phyloP scores from a whole-genome alignment of 2,329 filamentous ascomycete genomes.

The Leptographium procerum region DNA sequence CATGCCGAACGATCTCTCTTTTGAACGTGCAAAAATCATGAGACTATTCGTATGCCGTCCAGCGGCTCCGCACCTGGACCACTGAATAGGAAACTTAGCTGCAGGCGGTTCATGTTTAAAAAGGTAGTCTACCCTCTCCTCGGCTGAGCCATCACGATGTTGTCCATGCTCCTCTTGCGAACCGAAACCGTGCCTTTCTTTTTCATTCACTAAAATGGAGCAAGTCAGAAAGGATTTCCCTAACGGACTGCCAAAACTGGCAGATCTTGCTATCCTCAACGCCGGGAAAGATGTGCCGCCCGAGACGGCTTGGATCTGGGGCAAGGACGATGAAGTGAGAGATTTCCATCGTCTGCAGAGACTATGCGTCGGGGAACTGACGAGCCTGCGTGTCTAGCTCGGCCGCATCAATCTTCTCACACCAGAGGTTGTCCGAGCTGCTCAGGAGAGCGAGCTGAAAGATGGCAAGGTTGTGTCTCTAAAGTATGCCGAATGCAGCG shows the following conservation, averaged over 20 bases:
- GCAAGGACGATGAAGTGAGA: slow-evolving; percentile 4
- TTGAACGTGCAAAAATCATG: no score
- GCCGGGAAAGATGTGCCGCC: slow-evolving; percentile 5
- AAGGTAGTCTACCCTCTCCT: no score
- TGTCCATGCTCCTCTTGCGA: not conserved
- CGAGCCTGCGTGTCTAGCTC: slow-evolving; percentile 12
- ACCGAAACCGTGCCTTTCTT: not conserved
- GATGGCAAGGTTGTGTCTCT: not conserved
- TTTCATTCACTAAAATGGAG: slow-evolving; percentile 6
- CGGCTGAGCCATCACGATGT: not conserved
- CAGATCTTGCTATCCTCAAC: slow-evolving; percentile 5
- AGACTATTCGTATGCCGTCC: no score
- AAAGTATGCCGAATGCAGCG: not conserved
- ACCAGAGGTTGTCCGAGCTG: slow-evolving; percentile 27
- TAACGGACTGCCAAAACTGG: slow-evolving; percentile 3
- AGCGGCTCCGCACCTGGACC: no score
- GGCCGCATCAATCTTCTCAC: slow-evolving; percentile 40
- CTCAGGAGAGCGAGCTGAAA: slow-evolving; percentile 28
- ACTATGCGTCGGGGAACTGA: not conserved
- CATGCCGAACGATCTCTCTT: no score
- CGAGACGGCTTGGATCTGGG: slow-evolving; percentile 8
- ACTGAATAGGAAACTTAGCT: no score
- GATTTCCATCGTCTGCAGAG: no score
- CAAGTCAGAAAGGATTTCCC: slow-evolving; percentile 3
- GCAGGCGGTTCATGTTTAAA: no score